phyloP scores from a whole-genome alignment of 306 rosid species.

The Lathyrus tuberosus region DNA sequence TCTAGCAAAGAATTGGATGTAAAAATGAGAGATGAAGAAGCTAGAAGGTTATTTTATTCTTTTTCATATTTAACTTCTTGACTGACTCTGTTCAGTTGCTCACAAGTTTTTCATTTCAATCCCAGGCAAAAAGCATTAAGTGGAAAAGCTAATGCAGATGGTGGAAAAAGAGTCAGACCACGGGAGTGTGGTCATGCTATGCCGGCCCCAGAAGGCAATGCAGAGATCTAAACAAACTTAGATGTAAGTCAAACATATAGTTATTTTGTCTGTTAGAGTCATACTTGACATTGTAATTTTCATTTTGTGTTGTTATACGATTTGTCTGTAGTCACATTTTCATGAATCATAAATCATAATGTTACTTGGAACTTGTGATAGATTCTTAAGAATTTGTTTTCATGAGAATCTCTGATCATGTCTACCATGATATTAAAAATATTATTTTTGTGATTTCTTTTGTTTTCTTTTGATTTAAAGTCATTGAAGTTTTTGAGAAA shows the following conservation, averaged over 20 bases:
- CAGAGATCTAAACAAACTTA: too few species aligned
- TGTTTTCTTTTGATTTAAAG: conserved; percentile 20
- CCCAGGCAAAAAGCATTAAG: conserved; percentile 75
- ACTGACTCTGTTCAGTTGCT: conserved; percentile 35
- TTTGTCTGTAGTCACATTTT: background rate
- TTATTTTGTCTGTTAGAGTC: too few species aligned
- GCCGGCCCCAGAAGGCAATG: conserved; percentile 97
- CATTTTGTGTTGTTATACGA: background rate
- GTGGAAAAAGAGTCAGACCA: conserved; percentile 61
- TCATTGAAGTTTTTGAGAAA: conserved; percentile 38
- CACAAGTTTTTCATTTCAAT: conserved; percentile 39
- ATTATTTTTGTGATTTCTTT: conserved; percentile 27
- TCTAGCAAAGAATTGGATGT: conserved; percentile 97
- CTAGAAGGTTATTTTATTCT: conserved; percentile 70
- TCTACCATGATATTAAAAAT: conserved; percentile 37
- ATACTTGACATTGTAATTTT: too few species aligned
- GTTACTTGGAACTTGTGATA: conserved; percentile 30
- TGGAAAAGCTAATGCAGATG: conserved; percentile 72
- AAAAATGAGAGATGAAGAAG: conserved; percentile 93
- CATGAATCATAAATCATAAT: conserved; percentile 14
- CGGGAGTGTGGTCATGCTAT: conserved; percentile 88
- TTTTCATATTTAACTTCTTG: conserved; percentile 36
- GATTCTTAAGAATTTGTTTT: conserved; percentile 35
- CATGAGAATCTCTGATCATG: conserved; percentile 45
- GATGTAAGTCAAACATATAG: too few species aligned